Conservation (phyloP, 2,329 filamentous ascomycete species). For the Juglanconis sp. region DNA sequence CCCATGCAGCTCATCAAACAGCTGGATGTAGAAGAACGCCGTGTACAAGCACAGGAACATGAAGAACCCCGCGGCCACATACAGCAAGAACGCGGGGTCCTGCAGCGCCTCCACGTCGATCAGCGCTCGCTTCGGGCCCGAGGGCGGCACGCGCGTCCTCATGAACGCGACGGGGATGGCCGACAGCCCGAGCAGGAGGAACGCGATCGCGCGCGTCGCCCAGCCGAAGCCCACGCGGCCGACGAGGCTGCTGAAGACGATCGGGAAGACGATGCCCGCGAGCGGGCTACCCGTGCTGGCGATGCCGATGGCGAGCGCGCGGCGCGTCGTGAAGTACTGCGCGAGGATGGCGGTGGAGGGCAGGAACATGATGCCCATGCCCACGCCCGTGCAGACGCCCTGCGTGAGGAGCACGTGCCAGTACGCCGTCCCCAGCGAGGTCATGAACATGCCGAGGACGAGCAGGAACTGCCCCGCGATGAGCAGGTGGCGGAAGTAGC, state of each 20-base stretch:
- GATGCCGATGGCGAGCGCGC: slow-evolving; percentile 32
- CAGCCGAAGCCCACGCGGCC: slow-evolving; percentile 33
- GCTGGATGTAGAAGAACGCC: slow-evolving; percentile 46
- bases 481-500: slow-evolving; percentile 38
- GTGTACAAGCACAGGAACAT: slow-evolving; percentile 45
- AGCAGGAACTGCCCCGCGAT: slow-evolving; percentile 33
- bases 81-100: slow-evolving; percentile 37
- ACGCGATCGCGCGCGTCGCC: slow-evolving; percentile 49
- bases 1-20: slow-evolving; percentile 39
- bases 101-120: slow-evolving; percentile 35
- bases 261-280: slow-evolving; percentile 43
- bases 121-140: slow-evolving; percentile 26
- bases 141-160: slow-evolving; percentile 32
- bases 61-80: slow-evolving; percentile 35
- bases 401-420: slow-evolving; percentile 40
- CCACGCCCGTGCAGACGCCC: slow-evolving; percentile 36
- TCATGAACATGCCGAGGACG: slow-evolving; percentile 41
- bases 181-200: slow-evolving; percentile 40
- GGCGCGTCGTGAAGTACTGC: slow-evolving; percentile 36
- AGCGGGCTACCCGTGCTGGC: slow-evolving; percentile 31
- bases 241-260: slow-evolving; percentile 36
- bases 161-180: slow-evolving; percentile 38
- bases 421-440: slow-evolving; percentile 41
- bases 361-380: slow-evolving; percentile 33
- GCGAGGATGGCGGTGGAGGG: slow-evolving; percentile 35